A percentile compares a stretch with the other conserved stretches of the same genome.
These are phyloP conservation scores for Helminthosporium solani DNA, from an alignment of 2,329 filamentous ascomycete genomes.

Conservation along the genomic window DNA sequence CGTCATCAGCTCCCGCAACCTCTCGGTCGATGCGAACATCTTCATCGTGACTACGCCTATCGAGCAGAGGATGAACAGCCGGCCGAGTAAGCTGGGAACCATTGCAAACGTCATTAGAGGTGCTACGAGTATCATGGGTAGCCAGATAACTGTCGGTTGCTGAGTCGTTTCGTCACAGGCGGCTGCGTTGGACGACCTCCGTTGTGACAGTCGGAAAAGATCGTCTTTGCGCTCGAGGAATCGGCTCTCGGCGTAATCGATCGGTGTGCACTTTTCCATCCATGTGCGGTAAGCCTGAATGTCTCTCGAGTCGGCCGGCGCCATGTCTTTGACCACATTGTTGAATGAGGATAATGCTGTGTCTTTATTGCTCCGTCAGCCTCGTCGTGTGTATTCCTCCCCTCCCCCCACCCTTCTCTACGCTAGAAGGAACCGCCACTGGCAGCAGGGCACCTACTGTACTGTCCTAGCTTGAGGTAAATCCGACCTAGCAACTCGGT, in stretches of 20 bases:
- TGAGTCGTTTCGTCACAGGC: slow-evolving; percentile 17
- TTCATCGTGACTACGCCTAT: slow-evolving; percentile 40
- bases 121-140: slow-evolving; percentile 43
- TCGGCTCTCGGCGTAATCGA: slow-evolving; percentile 60
- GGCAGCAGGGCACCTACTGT: slow-evolving; percentile 51
- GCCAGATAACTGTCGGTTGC: slow-evolving; percentile 31
- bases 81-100: slow-evolving; percentile 45
- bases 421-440: neutral
- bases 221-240: slow-evolving; percentile 61
- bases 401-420: too few species aligned
- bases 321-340: slow-evolving; percentile 53
- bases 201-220: slow-evolving; percentile 48
- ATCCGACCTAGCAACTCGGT: slow-evolving; percentile 63
- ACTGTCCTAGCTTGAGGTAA: slow-evolving; percentile 66
- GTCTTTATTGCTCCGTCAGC: slow-evolving; percentile 24
- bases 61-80: slow-evolving; percentile 43
- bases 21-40: slow-evolving; percentile 36
- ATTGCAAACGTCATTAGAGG: slow-evolving; percentile 47
- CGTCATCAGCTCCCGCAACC: slow-evolving; percentile 39
- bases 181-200: slow-evolving; percentile 16
- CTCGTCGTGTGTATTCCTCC: slow-evolving; percentile 1
- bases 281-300: slow-evolving; percentile 57
- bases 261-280: slow-evolving; percentile 55
- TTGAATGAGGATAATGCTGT: slow-evolving; percentile 62
- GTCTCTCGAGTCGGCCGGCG: slow-evolving; percentile 54